Conservation (phyloP, 2,329 filamentous ascomycete species). For the Cordyceps farinosa region DNA sequence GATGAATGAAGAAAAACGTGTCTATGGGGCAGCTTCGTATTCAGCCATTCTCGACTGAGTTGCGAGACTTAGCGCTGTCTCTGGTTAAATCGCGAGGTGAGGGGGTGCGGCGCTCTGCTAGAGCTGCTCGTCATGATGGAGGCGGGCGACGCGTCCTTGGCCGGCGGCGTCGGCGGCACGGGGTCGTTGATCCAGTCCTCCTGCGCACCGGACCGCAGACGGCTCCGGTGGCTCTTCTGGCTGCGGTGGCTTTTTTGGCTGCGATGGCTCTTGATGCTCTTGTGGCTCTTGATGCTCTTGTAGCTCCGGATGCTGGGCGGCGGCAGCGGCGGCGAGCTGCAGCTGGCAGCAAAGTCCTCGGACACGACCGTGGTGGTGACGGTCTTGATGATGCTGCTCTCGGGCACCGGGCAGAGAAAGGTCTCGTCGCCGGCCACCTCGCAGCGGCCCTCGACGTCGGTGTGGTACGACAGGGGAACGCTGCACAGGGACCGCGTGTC, state of each 20-base stretch:
- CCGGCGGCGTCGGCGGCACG: not conserved
- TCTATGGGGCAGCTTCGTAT: not conserved
- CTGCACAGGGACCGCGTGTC: constrained; percentile 5
- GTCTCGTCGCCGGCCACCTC: constrained; percentile 7
- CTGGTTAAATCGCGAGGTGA: constrained; percentile 11
- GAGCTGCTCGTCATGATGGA: not conserved
- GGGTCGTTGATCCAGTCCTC: not conserved
- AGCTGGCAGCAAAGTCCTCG: not conserved
- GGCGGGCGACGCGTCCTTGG: not conserved
- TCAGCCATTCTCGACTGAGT: no score
- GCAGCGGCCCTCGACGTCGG: constrained; percentile 7
- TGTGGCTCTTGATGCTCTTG: not conserved
- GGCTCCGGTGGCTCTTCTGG: not conserved
- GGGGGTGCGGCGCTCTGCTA: not conserved
- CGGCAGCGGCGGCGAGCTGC: not conserved
- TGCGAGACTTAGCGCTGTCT: not conserved
- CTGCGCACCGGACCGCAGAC: not conserved
- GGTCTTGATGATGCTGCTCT: constrained; percentile 14
- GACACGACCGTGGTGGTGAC: constrained; percentile 12
- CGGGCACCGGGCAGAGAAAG: not conserved
- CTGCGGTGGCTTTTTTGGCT: not conserved
- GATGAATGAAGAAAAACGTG: not conserved
- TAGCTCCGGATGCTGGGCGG: not conserved
- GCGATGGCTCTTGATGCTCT: not conserved
- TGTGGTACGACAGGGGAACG: not conserved